Evolutionary conservation across 345 rosid species (phyloP).

Genomic region (Pseudoturritis turrita): DNA sequence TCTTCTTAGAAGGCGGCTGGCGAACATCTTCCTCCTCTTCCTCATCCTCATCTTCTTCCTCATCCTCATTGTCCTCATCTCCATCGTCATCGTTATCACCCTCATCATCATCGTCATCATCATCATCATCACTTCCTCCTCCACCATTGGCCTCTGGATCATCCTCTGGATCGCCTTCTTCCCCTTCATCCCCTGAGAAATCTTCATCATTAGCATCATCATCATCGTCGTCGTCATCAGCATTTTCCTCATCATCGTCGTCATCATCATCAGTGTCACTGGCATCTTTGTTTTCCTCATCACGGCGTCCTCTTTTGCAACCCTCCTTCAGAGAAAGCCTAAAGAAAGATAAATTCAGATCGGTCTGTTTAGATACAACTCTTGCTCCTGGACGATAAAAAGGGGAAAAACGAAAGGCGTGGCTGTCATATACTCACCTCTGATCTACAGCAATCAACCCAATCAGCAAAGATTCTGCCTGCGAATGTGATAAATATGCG

Average conservation of each 20-base stretch:
- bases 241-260: constrained; percentile 24
- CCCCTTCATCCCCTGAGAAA: constrained; percentile 54
- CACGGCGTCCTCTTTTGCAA: constrained; percentile 29
- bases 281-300: constrained; percentile 49
- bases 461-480: constrained; percentile 36
- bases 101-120: constrained; percentile 39
- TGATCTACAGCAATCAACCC: constrained; percentile 35
- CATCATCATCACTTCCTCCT: constrained; percentile 49
- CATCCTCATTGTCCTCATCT: constrained; percentile 35
- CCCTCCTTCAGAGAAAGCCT: constrained; percentile 47
- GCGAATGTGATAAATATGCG: neutral
- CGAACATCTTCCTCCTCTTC: constrained; percentile 35
- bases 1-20: constrained; percentile 62
- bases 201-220: constrained; percentile 49
- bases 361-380: neutral
- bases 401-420: neutral
- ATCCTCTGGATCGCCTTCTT: constrained; percentile 56
- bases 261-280: constrained; percentile 50
- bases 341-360: constrained; percentile 5
- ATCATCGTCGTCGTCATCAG: constrained; percentile 28
- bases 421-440: constrained; percentile 32
- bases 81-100: constrained; percentile 35
- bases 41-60: constrained; percentile 49
- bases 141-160: constrained; percentile 52
- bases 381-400: neutral